These are phyloP conservation scores for Volutella citrinella DNA, from an alignment of 2,329 filamentous ascomycete genomes.

Conservation along the genomic window DNA sequence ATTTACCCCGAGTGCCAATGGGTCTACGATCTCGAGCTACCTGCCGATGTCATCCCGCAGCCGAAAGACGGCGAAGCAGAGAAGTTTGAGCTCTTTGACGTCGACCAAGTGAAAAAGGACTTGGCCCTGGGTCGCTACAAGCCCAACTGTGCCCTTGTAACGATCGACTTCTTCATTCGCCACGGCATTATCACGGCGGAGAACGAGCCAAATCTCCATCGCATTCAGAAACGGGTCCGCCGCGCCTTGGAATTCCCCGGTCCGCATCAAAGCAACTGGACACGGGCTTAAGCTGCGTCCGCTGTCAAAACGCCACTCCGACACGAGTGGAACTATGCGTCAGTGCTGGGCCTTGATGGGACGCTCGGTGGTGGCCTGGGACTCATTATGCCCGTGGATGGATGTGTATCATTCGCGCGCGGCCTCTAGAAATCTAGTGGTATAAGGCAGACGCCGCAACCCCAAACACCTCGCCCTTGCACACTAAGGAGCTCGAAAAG, in stretches of 20 bases:
- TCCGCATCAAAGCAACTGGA: slow-evolving; percentile 46
- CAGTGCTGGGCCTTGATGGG: too few species aligned
- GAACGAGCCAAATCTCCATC: slow-evolving; percentile 74
- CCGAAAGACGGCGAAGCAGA: slow-evolving; percentile 90
- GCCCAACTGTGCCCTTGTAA: slow-evolving; percentile 81
- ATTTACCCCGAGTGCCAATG: slow-evolving; percentile 91
- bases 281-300: slow-evolving; percentile 9
- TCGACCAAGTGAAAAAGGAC: slow-evolving; percentile 71
- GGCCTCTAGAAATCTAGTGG: too few species aligned
- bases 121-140: slow-evolving; percentile 79
- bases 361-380: too few species aligned
- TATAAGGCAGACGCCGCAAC: too few species aligned
- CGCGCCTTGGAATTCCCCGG: slow-evolving; percentile 78
- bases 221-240: slow-evolving; percentile 74
- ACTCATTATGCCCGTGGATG: slow-evolving; percentile 13
- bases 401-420: slow-evolving; percentile 22
- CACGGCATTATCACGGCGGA: slow-evolving; percentile 76
- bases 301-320: background rate
- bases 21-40: slow-evolving; percentile 83
- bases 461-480: too few species aligned
- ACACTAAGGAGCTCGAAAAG: too few species aligned
- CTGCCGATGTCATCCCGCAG: slow-evolving; percentile 62
- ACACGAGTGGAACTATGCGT: background rate
- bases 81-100: slow-evolving; percentile 72
- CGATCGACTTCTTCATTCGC: slow-evolving; percentile 87